Base-by-base conservation (phyloP, 2,329 filamentous ascomycete genomes). In the Dissoconium aciculare region DNA sequence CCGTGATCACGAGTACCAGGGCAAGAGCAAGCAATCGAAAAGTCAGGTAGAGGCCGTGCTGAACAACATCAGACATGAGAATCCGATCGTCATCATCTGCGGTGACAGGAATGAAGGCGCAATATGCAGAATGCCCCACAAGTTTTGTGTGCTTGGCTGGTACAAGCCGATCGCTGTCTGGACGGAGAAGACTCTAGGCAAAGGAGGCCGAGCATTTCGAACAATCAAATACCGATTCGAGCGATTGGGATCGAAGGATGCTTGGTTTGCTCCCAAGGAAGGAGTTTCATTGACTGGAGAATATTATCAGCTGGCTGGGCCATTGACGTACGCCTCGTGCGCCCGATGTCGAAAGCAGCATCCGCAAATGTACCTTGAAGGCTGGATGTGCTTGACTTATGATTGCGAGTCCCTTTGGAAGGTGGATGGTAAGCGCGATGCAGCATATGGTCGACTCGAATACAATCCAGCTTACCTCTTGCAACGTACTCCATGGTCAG, bases 131-230 rank as follows among this genome's bases (percentile, higher is more conserved):
- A 56, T 74, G 5, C 66, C 67, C 0, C 61, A 74, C 34, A 56
- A 63, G 1, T 83, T 74, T 43, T 72, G 67, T 33, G 70, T 82
- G 0, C 58, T 84, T 25, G 75, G 63, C n/a, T 73, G 64, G 50
- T 84, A 80, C 48, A 69, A 73, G 28, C 58, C 79, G 9, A 78
- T 74, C 0, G 59, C 76, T 28, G 59, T 82, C 0, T 85, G 78
- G 78, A 59, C 55, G 8, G 78, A 85, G 42, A 64, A 61, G 36
- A 56, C 56, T 4, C 38, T 54, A 1, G 49, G 58, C 1, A 58
- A 44, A 26, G 37, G 36, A 11, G 29, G 31, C 8, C 48, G 41
- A 25, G 31, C 30, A 8, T 43, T 50, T 4, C 53, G 50, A 1
- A 59, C 63, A 0, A 64, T 67, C 42, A 72, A 70, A 39, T 62